These are phyloP conservation scores for Cenococcum geophilum DNA, from an alignment of 495 filamentous ascomycete species.

Conservation along the genomic window DNA sequence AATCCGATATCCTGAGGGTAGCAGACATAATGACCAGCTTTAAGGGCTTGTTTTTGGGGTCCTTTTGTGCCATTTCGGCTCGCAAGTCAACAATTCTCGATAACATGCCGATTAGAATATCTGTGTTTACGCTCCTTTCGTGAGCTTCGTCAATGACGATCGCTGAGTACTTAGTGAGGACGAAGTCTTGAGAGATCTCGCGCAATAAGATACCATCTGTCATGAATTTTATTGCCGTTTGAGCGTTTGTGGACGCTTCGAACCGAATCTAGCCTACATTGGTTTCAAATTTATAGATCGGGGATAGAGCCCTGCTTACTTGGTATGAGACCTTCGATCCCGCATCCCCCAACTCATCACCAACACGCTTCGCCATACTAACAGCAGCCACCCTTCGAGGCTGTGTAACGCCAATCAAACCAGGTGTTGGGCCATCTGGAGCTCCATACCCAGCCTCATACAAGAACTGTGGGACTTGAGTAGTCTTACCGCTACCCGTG, in stretches of 20 bases:
- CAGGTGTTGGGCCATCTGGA: conserved; percentile 68
- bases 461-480: conserved; percentile 91
- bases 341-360: conserved; percentile 65
- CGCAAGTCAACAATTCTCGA: conserved; percentile 82
- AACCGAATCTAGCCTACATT: conserved; percentile 65
- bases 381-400: conserved; percentile 88
- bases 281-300: neutral
- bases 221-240: conserved; percentile 98
- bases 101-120: conserved; percentile 93
- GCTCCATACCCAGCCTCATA: conserved; percentile 89
- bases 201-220: conserved; percentile 94
- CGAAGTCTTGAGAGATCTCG: conserved; percentile 85
- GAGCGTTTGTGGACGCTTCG: conserved; percentile 71
- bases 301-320: neutral
- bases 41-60: conserved; percentile 56
- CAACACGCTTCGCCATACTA: conserved; percentile 90
- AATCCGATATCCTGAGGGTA: conserved; percentile 83
- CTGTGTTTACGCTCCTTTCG: conserved; percentile 94
- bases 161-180: conserved; percentile 85
- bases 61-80: conserved; percentile 55
- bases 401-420: conserved; percentile 92
- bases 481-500: conserved; percentile 96
- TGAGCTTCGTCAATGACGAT: conserved; percentile 97
- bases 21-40: conserved; percentile 99
- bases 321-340: conserved; percentile 71